phyloP scores from a whole-genome alignment of 768 basidiomycete species.

The Postia placenta region DNA sequence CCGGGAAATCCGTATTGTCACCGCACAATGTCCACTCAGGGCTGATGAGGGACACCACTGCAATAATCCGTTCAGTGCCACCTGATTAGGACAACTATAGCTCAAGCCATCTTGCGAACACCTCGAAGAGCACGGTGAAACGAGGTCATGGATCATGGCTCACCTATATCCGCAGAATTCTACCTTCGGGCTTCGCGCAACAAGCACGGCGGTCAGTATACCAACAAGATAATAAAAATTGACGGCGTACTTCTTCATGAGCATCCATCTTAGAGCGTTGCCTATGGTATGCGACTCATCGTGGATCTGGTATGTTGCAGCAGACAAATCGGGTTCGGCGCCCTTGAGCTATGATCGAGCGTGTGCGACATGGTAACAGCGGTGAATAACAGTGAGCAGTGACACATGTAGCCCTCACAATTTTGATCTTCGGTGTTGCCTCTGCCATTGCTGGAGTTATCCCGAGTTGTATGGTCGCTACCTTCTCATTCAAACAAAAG shows the following conservation, averaged over 20 bases:
- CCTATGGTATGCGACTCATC: slow-evolving; percentile 97
- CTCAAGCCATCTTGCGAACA: background rate
- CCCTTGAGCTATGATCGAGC: slow-evolving; percentile 63
- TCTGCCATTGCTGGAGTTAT: slow-evolving; percentile 12
- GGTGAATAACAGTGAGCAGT: background rate
- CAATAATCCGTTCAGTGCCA: too few species aligned
- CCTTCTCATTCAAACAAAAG: background rate
- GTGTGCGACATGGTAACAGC: background rate
- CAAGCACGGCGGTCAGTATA: slow-evolving; percentile 3
- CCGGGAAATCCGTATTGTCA: too few species aligned
- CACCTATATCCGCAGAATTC: slow-evolving; percentile 98
- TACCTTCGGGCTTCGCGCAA: slow-evolving; percentile 74
- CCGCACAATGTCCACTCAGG: background rate
- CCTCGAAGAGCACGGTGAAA: background rate
- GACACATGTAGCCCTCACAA: slow-evolving; percentile 13
- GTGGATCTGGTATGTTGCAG: slow-evolving; percentile 86
- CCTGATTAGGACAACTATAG: too few species aligned
- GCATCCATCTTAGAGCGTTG: slow-evolving; percentile 93
- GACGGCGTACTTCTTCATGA: slow-evolving; percentile 93
- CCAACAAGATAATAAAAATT: slow-evolving; percentile 5
- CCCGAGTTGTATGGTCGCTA: background rate
- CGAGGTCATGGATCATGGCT: slow-evolving; percentile 17
- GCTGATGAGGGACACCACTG: background rate
- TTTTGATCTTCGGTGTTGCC: slow-evolving; percentile 17
- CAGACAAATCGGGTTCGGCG: slow-evolving; percentile 72